These are phyloP conservation scores for Apiospora marii DNA, from an alignment of 2,329 filamentous ascomycete species.

Conservation along the genomic window DNA sequence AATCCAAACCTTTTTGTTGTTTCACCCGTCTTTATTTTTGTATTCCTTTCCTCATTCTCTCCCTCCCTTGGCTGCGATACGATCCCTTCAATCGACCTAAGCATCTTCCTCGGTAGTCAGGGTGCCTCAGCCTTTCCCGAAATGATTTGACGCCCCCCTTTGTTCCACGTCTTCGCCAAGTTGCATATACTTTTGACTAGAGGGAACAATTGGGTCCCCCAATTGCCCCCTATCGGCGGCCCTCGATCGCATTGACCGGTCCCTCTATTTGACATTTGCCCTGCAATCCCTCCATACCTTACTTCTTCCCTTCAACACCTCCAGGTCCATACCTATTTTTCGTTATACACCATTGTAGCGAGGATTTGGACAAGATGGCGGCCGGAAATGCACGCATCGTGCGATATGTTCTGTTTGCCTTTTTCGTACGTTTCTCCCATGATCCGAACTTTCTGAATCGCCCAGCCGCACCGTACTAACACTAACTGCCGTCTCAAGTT, in stretches of 20 bases:
- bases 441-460: neutral
- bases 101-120: slow-evolving; percentile 1
- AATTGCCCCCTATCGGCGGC: slow-evolving; percentile 30
- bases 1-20: slow-evolving; percentile 28
- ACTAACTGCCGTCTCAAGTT: slow-evolving; percentile 51
- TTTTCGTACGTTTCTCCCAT: slow-evolving; percentile 69
- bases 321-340: neutral
- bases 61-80: slow-evolving; percentile 26
- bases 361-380: slow-evolving; percentile 56
- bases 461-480: neutral
- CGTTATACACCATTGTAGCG: slow-evolving; percentile 15
- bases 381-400: slow-evolving; percentile 77
- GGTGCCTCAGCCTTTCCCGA: slow-evolving; percentile 18
- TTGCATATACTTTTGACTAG: slow-evolving; percentile 20
- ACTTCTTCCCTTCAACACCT: slow-evolving; percentile 12
- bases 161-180: slow-evolving; percentile 24
- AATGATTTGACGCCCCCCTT: slow-evolving; percentile 37
- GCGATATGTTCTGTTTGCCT: slow-evolving; percentile 81
- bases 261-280: slow-evolving; percentile 14
- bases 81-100: neutral
- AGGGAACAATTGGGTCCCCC: slow-evolving; percentile 16
- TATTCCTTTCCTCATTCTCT: slow-evolving; percentile 28
- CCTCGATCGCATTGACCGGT: slow-evolving; percentile 19
- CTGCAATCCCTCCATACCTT: neutral
- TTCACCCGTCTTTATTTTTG: slow-evolving; percentile 30